Evolutionary conservation across 1,284 basidiomycete genomes (phyloP), one percentile per base, ranked within the genome.

Genomic region (Cryptococcus floricola): DNA sequence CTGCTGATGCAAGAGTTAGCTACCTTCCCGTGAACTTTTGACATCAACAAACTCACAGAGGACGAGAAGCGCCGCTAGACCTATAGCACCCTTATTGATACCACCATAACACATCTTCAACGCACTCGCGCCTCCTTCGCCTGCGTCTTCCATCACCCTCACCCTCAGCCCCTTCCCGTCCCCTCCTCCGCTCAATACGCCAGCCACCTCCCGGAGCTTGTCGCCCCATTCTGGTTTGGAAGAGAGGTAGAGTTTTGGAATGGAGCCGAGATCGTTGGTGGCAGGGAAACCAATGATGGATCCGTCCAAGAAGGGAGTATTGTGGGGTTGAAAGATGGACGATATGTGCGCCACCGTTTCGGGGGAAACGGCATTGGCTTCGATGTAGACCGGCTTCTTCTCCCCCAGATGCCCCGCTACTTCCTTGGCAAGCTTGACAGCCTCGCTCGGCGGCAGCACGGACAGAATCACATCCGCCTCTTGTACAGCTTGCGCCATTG

Each of bases 51-150:
- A n/a, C 56, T 57, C 50, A 61, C 61, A 48, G 12, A 63, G 52
- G 13, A 61, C 57, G 18, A 59, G 13, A 5, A 60, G 7, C 41
- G 55, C 38, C 8, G 46, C 57, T 1, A 64, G 51, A 1, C 60
- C 62, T 23, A 43, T 48, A 14, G 31, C n/a, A 4, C 60, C 62
- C 50, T 64, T 64, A n/a, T 48, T 54, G 31, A 60, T 57, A 0
- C 62, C 62, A 1, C 57, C 60, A 58, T 59, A 64, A 27, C 55
- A 55, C 62, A 64, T 64, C 54, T 64, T 64, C 12, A 64, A 45
- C 19, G 62, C 62, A 25, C 60, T 62, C 6, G 62, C 62, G 5
- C 48, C 62, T 4, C 62, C 62, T 5, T 52, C 57, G 3, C 60
- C 62, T 4, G 54, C 57, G 4, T 52, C 61, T n/a, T 41, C 12